Evolutionary conservation across 352 stramenopile species (phyloP), one percentile per base, ranked within the genome.

Genomic region (Globisporangium sylvaticum): DNA sequence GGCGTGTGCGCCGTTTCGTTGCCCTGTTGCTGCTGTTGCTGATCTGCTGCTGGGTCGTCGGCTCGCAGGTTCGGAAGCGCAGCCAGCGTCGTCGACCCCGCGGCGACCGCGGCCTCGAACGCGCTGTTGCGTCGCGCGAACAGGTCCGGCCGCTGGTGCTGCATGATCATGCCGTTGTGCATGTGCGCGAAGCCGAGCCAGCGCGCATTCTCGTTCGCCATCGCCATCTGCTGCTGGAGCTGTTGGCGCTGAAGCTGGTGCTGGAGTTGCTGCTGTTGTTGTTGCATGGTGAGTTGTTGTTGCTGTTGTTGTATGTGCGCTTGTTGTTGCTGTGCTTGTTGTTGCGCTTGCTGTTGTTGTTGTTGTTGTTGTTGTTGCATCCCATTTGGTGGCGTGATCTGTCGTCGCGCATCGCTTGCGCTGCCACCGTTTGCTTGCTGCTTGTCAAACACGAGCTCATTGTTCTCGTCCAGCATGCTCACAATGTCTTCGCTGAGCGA

Each of bases 401-500:
- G 66, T 42, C 54, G 59, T 20, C 60, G 60, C 42, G n/a, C 60
- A 20, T 48, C 24, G 15, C 37, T 27, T 67, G 61, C 15, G 66
- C 37, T 68, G 55, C 32, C 73, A 66, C 29, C 20, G 3, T 29
- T 29, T 9, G 50, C 15, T 20, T 73, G 67, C n/a, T 84, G 69
- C 8, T 74, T 65, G 34, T 59, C 62, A 55, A 77, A 68, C 66
- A 68, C 44, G n/a, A 74, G 67, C n/a, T 80, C 77, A 24, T 78
- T 78, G 22, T 65, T 70, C 3, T 89, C 81, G 64, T 90, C 79
- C 32, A 91, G 65, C 80, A 93, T 88, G 42, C 76, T 88, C 62
- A 86, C 83, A n/a, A 93, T 78, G 65, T 93, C 85, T 55, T 93
- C 85, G 54, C 85, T 93, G 10, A 92, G 71, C 31, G 82, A 90